phyloP scores from a whole-genome alignment of 2,329 filamentous ascomycete species.

The Pseudogymnoascus sp. region DNA sequence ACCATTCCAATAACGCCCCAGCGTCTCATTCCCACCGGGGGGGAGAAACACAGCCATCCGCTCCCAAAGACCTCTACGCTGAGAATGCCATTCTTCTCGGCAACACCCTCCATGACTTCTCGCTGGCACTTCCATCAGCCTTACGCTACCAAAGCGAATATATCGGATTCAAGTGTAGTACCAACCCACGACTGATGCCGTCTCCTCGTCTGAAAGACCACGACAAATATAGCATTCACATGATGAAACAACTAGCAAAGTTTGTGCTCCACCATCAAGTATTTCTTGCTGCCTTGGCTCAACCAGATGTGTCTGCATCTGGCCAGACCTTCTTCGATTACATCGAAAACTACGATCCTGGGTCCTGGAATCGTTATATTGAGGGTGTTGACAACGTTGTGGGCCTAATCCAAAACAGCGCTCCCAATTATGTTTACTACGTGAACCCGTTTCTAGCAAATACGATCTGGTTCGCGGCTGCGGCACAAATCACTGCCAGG shows the following conservation, averaged over 20 bases:
- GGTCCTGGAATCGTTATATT: slow-evolving; percentile 14
- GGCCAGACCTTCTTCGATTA: neutral
- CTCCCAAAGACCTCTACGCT: neutral
- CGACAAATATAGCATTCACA: slow-evolving; percentile 14
- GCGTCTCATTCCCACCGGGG: neutral
- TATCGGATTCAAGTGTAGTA: slow-evolving; percentile 9
- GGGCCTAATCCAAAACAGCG: slow-evolving; percentile 11
- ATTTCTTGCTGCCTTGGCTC: slow-evolving; percentile 7
- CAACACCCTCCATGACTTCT: slow-evolving; percentile 15
- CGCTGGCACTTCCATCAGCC: slow-evolving; percentile 11
- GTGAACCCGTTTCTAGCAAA: slow-evolving; percentile 17
- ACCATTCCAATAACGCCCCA: neutral
- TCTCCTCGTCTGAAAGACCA: slow-evolving; percentile 10
- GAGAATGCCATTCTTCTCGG: slow-evolving; percentile 4
- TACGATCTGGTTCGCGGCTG: slow-evolving; percentile 17
- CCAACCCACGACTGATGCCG: neutral
- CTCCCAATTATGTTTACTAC: slow-evolving; percentile 12
- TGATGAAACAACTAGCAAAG: slow-evolving; percentile 16
- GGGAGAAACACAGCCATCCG: neutral
- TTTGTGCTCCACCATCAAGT: slow-evolving; percentile 17
- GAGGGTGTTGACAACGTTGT: slow-evolving; percentile 14
- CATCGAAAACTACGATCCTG: slow-evolving; percentile 7
- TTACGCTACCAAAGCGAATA: slow-evolving; percentile 11
- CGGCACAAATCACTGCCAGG: slow-evolving; percentile 13
- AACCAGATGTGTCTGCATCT: neutral